Evolutionary conservation across 495 filamentous ascomycete genomes (phyloP), one percentile per base, ranked within the genome.

Genomic region (Xylaria grammica): DNA sequence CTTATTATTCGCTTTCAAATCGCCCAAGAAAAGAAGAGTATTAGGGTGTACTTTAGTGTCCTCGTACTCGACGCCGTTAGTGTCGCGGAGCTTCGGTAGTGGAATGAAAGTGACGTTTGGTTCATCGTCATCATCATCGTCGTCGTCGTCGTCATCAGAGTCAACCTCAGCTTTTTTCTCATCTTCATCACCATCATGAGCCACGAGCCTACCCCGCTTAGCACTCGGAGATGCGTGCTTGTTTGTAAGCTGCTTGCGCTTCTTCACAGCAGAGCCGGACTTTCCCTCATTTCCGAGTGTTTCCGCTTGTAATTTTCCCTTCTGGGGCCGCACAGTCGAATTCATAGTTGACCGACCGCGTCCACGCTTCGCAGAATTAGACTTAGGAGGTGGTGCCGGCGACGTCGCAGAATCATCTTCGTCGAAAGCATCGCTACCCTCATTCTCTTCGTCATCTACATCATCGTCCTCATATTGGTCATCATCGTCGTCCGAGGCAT

Each of bases 1-100:
- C 30, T 92, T 85, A 74, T 97, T 97, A 71, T 97, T 91, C 57
- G 81, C 78, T 61, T 85, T 86, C 52, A 97, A 79, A 67, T 95
- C 91, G 54, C 79, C 74, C 64, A 97, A 77, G 72, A 97, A 97
- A 3, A 88, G 79, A 62, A 93, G 75, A 7, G 92, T 97, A 68
- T 97, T 96, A 27, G 88, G 87, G 77, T 97, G 93, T 48, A 97
- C 76, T 6, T 76, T 86, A 42, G 87, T 79, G 64, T 92, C 87
- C 30, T 79, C 72, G 77, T 97, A 97, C 0, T 83, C 82, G 7
- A 87, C 81, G 11, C 85, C 82, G 7, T 87, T 89, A 11, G 85
- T 81, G 44, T 87, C 86, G 62, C 91, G 83, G 7, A 91, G 81
- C 75, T 91, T 88, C 26, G 87, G 88, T 49, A 89, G 85, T 49